Conservation (phyloP, 352 stramenopile species). For the Phytophthora pseudosyringae region DNA sequence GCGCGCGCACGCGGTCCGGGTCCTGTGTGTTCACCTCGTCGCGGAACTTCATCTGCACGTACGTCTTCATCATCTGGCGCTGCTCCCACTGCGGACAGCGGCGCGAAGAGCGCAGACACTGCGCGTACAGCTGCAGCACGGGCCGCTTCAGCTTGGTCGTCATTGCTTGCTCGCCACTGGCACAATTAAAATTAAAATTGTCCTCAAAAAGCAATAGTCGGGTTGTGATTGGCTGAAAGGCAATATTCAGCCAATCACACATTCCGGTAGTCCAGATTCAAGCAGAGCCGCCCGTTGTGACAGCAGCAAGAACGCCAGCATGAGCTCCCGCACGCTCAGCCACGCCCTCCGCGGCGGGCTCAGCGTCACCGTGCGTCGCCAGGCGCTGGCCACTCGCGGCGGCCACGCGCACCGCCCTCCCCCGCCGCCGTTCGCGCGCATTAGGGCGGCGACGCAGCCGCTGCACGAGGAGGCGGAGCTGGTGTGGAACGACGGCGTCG, state of each 20-base stretch:
- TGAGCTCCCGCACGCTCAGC: conserved; percentile 72
- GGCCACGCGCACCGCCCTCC: conserved; percentile 70
- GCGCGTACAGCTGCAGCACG: conserved; percentile 70
- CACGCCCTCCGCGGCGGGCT: conserved; percentile 66
- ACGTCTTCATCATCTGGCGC: conserved; percentile 85
- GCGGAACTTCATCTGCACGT: conserved; percentile 83
- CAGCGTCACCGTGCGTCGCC: conserved; percentile 60
- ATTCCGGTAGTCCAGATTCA: conserved; percentile 29
- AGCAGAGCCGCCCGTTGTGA: conserved; percentile 30
- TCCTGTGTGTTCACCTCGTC: conserved; percentile 59
- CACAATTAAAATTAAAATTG: conserved; percentile 10
- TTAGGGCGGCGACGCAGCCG: conserved; percentile 62
- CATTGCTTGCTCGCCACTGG: background rate
- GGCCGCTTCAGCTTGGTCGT: conserved; percentile 35
- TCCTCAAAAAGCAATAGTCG: background rate
- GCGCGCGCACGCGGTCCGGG: conserved; percentile 51
- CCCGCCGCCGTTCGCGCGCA: conserved; percentile 81
- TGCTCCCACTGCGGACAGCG: conserved; percentile 82
- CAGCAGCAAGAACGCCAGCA: conserved; percentile 14
- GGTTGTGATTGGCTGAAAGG: conserved; percentile 28
- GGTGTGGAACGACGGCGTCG: conserved; percentile 89
- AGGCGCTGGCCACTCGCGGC: conserved; percentile 54
- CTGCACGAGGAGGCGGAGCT: conserved; percentile 84
- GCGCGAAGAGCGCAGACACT: conserved; percentile 77
- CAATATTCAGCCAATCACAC: conserved; percentile 31